Percentiles rank a stretch among this genome's conserved stretches.
Evolutionary conservation across 1,284 basidiomycete genomes (phyloP).

Genomic region (Anthracocystis walkeri): DNA sequence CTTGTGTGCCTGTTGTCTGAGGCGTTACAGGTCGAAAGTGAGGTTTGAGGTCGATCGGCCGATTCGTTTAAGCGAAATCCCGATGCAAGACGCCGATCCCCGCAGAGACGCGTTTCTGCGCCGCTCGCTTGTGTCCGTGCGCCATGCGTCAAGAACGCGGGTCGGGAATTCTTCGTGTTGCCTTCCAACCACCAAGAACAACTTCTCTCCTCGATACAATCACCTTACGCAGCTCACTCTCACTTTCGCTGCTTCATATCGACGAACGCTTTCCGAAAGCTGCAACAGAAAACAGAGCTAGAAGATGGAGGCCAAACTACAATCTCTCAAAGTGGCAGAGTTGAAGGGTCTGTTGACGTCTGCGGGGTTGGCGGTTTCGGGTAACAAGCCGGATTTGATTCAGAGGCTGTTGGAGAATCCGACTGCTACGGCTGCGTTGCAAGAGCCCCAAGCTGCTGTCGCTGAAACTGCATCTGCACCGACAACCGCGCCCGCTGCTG

Average conservation of each 20-base stretch:
- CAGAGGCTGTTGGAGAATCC: slow-evolving; percentile 64
- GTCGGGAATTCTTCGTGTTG: not conserved
- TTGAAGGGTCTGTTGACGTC: slow-evolving; percentile 58
- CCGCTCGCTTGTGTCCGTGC: slow-evolving; percentile 1
- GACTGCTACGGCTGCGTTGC: slow-evolving; percentile 44
- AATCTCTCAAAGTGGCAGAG: slow-evolving; percentile 63
- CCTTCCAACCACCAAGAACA: slow-evolving; percentile 6
- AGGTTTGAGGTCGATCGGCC: not conserved
- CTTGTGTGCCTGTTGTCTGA: not conserved
- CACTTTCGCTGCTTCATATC: not conserved
- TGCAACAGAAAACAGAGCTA: not conserved
- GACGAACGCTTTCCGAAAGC: not conserved
- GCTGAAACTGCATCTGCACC: slow-evolving; percentile 10
- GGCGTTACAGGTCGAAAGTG: not conserved
- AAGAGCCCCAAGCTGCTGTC: not conserved
- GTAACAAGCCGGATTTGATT: slow-evolving; percentile 65
- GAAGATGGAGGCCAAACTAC: slow-evolving; percentile 60
- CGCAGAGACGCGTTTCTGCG: not conserved
- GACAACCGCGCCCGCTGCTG: slow-evolving; percentile 15
- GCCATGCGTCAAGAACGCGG: not conserved
- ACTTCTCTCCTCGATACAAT: not conserved
- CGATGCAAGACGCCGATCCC: not conserved
- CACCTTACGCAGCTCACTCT: not conserved
- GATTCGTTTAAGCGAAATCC: not conserved
- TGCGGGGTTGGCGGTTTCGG: slow-evolving; percentile 52